A percentile compares a stretch with the other conserved stretches of the same genome.
Evolutionary conservation across 257 asterid genomes (phyloP).

Genomic region (Solanum arcanum): DNA sequence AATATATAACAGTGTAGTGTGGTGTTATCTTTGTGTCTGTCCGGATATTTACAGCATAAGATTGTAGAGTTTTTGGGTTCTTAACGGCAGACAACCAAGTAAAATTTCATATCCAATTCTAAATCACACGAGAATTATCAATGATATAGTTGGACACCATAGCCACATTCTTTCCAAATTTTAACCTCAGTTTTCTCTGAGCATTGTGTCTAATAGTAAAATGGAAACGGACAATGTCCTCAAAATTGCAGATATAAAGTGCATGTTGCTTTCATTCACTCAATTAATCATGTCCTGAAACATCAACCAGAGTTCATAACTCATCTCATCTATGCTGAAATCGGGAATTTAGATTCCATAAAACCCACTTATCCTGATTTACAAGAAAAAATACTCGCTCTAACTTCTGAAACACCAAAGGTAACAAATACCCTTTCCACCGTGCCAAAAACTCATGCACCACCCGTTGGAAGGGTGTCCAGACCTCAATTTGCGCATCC

Average conservation of each 20-base stretch:
- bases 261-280: not conserved
- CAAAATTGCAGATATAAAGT: not conserved
- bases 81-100: not conserved
- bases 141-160: not conserved
- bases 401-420: not conserved
- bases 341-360: not conserved
- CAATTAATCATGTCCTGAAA: not conserved
- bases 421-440: not conserved
- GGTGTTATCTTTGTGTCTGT: not conserved
- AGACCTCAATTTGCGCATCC: not conserved
- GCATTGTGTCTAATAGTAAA: not conserved
- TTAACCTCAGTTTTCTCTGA: not conserved
- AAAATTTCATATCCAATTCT: not conserved
- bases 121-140: not conserved
- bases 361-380: not conserved
- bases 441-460: not conserved
- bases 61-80: not conserved
- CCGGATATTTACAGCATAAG: not conserved
- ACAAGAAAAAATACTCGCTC: not conserved
- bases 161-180: not conserved
- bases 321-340: not conserved
- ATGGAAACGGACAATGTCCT: not conserved
- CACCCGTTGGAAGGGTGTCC: not conserved
- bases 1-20: not conserved
- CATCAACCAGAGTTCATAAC: not conserved